Evolutionary conservation across 2,329 filamentous ascomycete genomes (phyloP).

Genomic region (Botryotinia narcissicola): DNA sequence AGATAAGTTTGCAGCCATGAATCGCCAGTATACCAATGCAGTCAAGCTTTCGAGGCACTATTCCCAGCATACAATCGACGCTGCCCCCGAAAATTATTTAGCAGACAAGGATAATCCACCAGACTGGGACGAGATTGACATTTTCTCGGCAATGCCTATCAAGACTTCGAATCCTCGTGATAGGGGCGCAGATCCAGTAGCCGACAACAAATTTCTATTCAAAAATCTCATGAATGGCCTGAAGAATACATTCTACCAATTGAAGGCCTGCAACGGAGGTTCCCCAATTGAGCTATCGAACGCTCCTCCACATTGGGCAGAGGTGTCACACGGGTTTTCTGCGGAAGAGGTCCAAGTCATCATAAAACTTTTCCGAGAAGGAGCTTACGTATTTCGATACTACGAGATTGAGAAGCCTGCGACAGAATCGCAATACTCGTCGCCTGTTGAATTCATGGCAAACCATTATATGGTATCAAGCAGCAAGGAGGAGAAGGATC

Average conservation of each 20-base stretch:
- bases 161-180: constrained; percentile 91
- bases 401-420: constrained; percentile 84
- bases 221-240: constrained; percentile 93
- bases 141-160: constrained; percentile 94
- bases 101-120: constrained; percentile 77
- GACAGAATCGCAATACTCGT: constrained; percentile 70
- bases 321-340: constrained; percentile 93
- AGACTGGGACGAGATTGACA: constrained; percentile 97
- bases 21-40: constrained; percentile 89
- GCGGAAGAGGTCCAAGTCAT: constrained; percentile 96
- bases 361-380: constrained; percentile 95
- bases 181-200: constrained; percentile 82
- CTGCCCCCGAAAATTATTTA: constrained; percentile 73
- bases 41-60: constrained; percentile 85
- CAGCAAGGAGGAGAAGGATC: constrained; percentile 93
- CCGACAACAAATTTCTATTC: constrained; percentile 97
- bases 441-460: constrained; percentile 86
- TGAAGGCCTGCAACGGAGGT: constrained; percentile 82
- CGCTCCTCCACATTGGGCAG: constrained; percentile 86
- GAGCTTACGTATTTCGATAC: constrained; percentile 93
- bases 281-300: constrained; percentile 71
- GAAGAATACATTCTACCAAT: constrained; percentile 94
- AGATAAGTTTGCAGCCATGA: constrained; percentile 98
- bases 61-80: constrained; percentile 61
- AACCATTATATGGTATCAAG: constrained; percentile 95